Evolutionary conservation across 2,329 filamentous ascomycete species (phyloP).

Genomic region (Cladophialophora yegresii): DNA sequence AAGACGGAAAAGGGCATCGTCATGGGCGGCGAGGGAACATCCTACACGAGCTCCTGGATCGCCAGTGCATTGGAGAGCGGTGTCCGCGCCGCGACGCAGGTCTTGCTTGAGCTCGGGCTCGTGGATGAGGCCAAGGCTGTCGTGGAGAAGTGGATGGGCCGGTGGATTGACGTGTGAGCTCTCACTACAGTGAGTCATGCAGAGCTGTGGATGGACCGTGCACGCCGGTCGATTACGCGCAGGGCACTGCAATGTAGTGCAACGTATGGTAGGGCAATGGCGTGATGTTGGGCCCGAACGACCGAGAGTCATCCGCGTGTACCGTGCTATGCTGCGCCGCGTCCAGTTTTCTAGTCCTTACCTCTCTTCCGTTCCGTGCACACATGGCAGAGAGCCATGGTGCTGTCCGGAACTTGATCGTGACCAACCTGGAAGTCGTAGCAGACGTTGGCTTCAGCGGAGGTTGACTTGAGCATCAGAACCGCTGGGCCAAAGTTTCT

Average conservation of each 20-base stretch:
- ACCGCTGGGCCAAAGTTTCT: background rate
- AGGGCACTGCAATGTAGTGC: too few relatives aligned
- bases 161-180: slow-evolving; percentile 28
- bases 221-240: too few relatives aligned
- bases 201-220: too few relatives aligned
- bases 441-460: slow-evolving; percentile 39
- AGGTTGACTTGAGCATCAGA: slow-evolving; percentile 29
- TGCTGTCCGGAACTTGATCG: slow-evolving; percentile 42
- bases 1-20: slow-evolving; percentile 69
- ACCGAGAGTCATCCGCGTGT: too few relatives aligned
- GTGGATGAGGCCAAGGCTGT: slow-evolving; percentile 60
- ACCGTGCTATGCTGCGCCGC: too few relatives aligned
- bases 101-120: slow-evolving; percentile 57
- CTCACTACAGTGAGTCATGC: background rate
- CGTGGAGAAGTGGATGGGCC: slow-evolving; percentile 21
- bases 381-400: slow-evolving; percentile 9
- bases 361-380: too few relatives aligned
- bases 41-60: slow-evolving; percentile 72
- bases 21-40: slow-evolving; percentile 69
- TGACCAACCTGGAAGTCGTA: slow-evolving; percentile 48
- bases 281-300: too few relatives aligned
- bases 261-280: too few relatives aligned
- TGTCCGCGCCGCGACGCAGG: slow-evolving; percentile 2
- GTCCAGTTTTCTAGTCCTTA: too few relatives aligned
- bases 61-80: slow-evolving; percentile 51